phyloP scores from a whole-genome alignment of 352 stramenopile genomes.

The Phytophthora pisi region DNA sequence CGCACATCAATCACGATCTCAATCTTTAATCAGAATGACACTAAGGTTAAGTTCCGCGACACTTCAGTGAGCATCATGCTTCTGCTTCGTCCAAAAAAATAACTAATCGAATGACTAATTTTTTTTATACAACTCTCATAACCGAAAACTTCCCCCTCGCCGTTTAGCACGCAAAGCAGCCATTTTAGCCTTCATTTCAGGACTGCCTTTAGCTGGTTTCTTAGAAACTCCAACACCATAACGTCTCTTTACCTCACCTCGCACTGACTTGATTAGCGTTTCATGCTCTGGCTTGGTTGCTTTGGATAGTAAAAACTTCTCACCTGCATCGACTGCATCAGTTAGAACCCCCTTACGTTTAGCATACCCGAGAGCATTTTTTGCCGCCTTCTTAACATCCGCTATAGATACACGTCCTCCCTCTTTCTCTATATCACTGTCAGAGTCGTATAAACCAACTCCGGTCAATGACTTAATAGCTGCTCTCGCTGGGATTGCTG shows the following conservation, averaged over 20 bases:
- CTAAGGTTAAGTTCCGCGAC: constrained; percentile 2
- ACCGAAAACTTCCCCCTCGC: constrained; percentile 4
- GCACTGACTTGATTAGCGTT: background rate
- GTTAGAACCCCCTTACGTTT: background rate
- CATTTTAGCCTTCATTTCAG: constrained; percentile 1
- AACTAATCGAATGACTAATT: background rate
- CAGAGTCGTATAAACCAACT: background rate
- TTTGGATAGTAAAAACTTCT: background rate
- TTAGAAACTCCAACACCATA: background rate
- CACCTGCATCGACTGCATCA: background rate
- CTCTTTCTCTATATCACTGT: background rate
- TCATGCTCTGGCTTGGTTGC: background rate
- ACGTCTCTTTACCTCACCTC: background rate
- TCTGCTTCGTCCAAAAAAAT: constrained; percentile 12
- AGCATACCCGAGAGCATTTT: background rate
- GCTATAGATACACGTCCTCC: background rate
- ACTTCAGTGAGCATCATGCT: constrained; percentile 13
- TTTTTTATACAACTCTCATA: constrained; percentile 8
- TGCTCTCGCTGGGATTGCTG: background rate
- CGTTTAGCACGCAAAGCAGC: constrained; percentile 7
- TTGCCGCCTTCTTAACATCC: background rate
- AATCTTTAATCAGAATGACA: constrained; percentile 21
- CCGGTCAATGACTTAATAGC: background rate
- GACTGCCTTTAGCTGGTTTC: background rate
- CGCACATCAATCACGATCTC: constrained; percentile 12